A percentile compares a stretch with the other conserved stretches of the same genome.
Evolutionary conservation across 1,139 yeast genomes (phyloP).

Genomic region (Wickerhamiella pararugosa): DNA sequence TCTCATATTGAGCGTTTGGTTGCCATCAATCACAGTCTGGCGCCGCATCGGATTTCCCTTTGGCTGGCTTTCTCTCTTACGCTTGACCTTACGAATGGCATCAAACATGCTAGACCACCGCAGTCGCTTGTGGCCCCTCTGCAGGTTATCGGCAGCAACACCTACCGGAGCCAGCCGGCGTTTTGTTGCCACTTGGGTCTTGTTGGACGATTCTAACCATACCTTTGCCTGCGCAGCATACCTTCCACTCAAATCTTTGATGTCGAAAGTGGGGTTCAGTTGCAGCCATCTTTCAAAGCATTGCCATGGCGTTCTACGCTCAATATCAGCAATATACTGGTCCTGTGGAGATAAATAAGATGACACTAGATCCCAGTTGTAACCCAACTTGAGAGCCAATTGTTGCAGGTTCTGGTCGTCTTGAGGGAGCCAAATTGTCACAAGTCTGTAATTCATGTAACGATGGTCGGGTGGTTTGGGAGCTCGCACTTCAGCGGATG

Average conservation of each 20-base stretch:
- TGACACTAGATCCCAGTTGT: conserved; percentile 87
- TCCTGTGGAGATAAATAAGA: conserved; percentile 58
- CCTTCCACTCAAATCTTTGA: conserved; percentile 76
- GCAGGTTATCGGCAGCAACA: conserved; percentile 79
- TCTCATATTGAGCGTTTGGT: conserved; percentile 11
- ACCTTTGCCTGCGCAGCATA: conserved; percentile 73
- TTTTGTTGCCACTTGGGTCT: conserved; percentile 74
- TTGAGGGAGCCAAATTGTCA: conserved; percentile 91
- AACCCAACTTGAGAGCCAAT: conserved; percentile 72
- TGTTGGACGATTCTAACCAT: conserved; percentile 85
- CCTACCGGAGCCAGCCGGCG: conserved; percentile 85
- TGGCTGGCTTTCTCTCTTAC: conserved; percentile 64
- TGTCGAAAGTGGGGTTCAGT: conserved; percentile 72
- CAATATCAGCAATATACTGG: conserved; percentile 72
- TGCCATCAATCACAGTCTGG: conserved; percentile 6
- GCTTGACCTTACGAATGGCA: conserved; percentile 80
- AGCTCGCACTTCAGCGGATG: conserved; percentile 27
- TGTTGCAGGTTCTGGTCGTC: conserved; percentile 73
- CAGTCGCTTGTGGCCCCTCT: conserved; percentile 76
- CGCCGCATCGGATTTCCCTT: conserved; percentile 30
- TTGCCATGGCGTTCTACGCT: conserved; percentile 96
- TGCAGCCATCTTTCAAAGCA: conserved; percentile 94
- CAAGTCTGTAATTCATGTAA: conserved; percentile 67
- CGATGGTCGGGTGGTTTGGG: conserved; percentile 79
- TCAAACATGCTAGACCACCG: conserved; percentile 98